Evolutionary conservation across 1,284 basidiomycete species (phyloP).

Genomic region (Papiliotrema nemorosa): DNA sequence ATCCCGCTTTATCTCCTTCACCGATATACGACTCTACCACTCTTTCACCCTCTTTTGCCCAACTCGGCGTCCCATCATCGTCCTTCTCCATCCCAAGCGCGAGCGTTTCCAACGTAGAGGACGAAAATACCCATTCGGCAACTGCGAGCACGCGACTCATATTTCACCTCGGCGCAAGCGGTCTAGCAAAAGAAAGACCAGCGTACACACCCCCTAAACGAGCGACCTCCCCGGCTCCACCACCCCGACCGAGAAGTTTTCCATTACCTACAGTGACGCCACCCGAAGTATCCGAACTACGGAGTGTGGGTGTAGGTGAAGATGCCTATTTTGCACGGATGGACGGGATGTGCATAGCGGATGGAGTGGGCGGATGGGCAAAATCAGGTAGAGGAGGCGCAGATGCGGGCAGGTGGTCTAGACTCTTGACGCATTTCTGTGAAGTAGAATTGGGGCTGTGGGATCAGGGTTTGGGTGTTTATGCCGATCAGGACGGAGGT

Average conservation of each 20-base stretch:
- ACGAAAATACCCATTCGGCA: conserved; percentile 12
- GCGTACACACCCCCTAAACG: conserved; percentile 11
- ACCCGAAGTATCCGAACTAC: conserved; percentile 16
- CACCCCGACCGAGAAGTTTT: conserved; percentile 37
- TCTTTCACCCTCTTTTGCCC: not conserved
- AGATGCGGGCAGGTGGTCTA: conserved; percentile 43
- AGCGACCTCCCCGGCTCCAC: conserved; percentile 9
- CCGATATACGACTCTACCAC: conserved; percentile 1
- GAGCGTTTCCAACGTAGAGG: not conserved
- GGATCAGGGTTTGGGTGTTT: conserved; percentile 39
- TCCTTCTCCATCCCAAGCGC: not conserved
- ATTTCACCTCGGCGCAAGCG: conserved; percentile 40
- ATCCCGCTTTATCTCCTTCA: conserved; percentile 1
- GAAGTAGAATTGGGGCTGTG: conserved; percentile 40
- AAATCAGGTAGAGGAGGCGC: conserved; percentile 34
- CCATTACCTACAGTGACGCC: conserved; percentile 31
- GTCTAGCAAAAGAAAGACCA: conserved; percentile 35
- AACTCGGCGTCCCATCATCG: not conserved
- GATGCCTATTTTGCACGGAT: conserved; percentile 48
- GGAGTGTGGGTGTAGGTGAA: conserved; percentile 41
- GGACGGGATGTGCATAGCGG: conserved; percentile 48
- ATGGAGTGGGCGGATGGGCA: conserved; percentile 50
- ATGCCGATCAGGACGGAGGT: conserved; percentile 13
- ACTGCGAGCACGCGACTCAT: conserved; percentile 35
- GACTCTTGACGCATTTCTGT: conserved; percentile 48